Percentiles rank a stretch among this genome's conserved stretches.
These are phyloP conservation scores for Physcia stellaris DNA, from an alignment of 495 filamentous ascomycete genomes.

Conservation along the genomic window DNA sequence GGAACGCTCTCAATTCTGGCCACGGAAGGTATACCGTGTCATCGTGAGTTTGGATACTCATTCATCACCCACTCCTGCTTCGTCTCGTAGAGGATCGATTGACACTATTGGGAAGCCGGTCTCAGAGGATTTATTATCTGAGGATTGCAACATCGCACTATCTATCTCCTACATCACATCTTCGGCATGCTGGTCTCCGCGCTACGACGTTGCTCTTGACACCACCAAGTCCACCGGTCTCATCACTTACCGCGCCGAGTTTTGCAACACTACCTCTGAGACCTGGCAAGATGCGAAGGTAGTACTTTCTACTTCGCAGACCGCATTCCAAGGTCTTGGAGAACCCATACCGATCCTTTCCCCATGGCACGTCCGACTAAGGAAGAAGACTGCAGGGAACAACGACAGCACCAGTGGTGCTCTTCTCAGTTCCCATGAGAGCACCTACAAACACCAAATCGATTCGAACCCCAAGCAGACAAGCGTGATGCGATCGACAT, in stretches of 20 bases:
- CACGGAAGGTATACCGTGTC: constrained; percentile 41
- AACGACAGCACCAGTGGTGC: constrained; percentile 5
- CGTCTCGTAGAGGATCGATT: constrained; percentile 42
- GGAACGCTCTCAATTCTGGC: constrained; percentile 43
- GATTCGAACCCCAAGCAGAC: background rate
- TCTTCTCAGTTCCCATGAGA: constrained; percentile 9
- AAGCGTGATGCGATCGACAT: background rate
- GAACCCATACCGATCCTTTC: constrained; percentile 43
- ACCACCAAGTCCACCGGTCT: constrained; percentile 38
- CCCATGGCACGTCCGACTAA: constrained; percentile 46
- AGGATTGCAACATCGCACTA: constrained; percentile 28
- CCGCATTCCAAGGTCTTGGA: constrained; percentile 44
- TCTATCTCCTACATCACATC: constrained; percentile 50
- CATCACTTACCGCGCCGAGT: constrained; percentile 50
- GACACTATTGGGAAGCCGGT: constrained; percentile 24
- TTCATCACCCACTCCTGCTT: constrained; percentile 32
- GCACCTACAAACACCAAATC: background rate
- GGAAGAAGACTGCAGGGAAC: constrained; percentile 10
- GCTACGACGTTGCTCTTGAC: constrained; percentile 50
- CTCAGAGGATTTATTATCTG: constrained; percentile 2
- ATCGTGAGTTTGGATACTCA: constrained; percentile 41
- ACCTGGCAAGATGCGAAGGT: constrained; percentile 54
- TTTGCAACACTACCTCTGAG: constrained; percentile 51
- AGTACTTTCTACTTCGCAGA: constrained; percentile 54
- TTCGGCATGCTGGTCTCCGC: constrained; percentile 48